Evolutionary conservation across 805 yeast genomes (phyloP), one percentile per base, ranked within the genome.

Genomic region (Isabelozyma heimii): DNA sequence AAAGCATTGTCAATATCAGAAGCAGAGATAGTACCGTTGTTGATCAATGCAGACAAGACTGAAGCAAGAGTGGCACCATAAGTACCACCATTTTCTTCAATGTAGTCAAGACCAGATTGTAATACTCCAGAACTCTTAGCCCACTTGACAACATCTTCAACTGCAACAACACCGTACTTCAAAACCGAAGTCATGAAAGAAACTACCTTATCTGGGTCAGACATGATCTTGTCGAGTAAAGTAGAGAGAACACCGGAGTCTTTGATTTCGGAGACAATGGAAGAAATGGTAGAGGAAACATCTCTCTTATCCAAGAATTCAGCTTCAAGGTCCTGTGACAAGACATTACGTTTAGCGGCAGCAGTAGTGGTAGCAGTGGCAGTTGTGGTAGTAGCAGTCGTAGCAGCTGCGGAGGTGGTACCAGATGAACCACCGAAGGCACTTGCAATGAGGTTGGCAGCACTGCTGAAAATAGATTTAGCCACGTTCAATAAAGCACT

Each of bases 251-350:
- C 49, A 15, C 76, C 76, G 17, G 77, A 66, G 56, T 58, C 55
- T 52, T 65, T 58, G 52, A 73, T 62, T 50, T 60, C 64, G 33
- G 47, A 46, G 48, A 64, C 65, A 46, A 73, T 59, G 27, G 58
- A 51, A 14, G 58, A 38, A 44, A 72, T 56, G 43, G 70, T 59
- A 14, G 59, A 50, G 42, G 59, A 43, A 37, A 70, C 44, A 56
- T 70, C 77, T 63, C 75, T 69, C 65, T 69, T 69, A 52, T 58
- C 63, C 50, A 71, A 55, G 58, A 48, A 63, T 48, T 67, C 75
- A 26, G 53, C 60, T 20, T 58, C 57, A 37, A 42, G 14, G 14
- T 50, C 56, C n/a, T 27, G 16, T 5, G 15, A 13, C 44, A 35
- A 46, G 44, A 26, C 38, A 8, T 48, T 50, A 48, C 48, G 53